Conservation (phyloP, 2,329 filamentous ascomycete genomes). For the Zasmidium angulare region DNA sequence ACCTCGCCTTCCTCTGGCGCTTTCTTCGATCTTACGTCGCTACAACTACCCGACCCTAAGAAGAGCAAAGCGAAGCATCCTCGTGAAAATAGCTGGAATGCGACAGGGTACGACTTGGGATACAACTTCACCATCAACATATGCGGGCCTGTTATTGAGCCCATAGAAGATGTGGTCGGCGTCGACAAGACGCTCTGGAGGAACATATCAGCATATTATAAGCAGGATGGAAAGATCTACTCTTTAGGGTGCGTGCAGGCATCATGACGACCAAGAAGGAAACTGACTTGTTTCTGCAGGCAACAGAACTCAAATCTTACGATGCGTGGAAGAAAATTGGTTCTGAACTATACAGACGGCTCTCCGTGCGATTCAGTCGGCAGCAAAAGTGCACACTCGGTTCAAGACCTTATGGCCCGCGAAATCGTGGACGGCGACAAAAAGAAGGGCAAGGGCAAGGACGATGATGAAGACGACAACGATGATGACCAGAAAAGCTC, state of each 20-base stretch:
- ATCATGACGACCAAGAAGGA: not conserved
- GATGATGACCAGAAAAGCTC: slow-evolving; percentile 28
- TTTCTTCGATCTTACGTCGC: slow-evolving; percentile 63
- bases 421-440: slow-evolving; percentile 43
- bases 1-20: slow-evolving; percentile 60
- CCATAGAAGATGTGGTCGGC: slow-evolving; percentile 56
- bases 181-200: slow-evolving; percentile 61
- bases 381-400: slow-evolving; percentile 27
- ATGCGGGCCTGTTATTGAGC: slow-evolving; percentile 71
- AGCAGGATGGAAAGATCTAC: slow-evolving; percentile 63
- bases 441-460: slow-evolving; percentile 33
- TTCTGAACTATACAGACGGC: slow-evolving; percentile 53
- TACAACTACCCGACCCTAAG: slow-evolving; percentile 53
- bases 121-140: slow-evolving; percentile 84
- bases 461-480: slow-evolving; percentile 38
- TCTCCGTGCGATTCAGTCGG: slow-evolving; percentile 45
- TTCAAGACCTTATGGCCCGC: slow-evolving; percentile 30
- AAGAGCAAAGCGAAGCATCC: slow-evolving; percentile 50
- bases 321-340: slow-evolving; percentile 65
- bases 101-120: slow-evolving; percentile 73
- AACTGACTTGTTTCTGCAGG: slow-evolving; percentile 37
- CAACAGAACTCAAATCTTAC: slow-evolving; percentile 55
- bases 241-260: slow-evolving; percentile 72
- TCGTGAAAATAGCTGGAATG: slow-evolving; percentile 61
- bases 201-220: slow-evolving; percentile 80